Percentiles rank a stretch among this genome's conserved stretches.
Conservation (phyloP, 352 stramenopile genomes). For the Pythium periplocum region DNA sequence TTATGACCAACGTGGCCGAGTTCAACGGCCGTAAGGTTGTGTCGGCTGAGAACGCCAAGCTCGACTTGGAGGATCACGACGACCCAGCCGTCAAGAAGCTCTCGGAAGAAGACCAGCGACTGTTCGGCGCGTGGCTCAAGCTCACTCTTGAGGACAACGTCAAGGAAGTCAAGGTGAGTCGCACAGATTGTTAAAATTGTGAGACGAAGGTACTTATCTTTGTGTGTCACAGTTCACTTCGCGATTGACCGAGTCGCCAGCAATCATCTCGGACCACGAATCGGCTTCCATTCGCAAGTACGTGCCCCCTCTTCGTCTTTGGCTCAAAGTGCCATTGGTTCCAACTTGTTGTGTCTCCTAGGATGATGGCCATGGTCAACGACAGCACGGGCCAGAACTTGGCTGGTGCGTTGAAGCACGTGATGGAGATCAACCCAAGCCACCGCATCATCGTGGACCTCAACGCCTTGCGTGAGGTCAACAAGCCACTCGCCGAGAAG, state of each 20-base stretch:
- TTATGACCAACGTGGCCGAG: constrained; percentile 97
- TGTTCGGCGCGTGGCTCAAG: constrained; percentile 93
- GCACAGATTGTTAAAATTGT: not conserved
- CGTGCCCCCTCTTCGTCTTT: constrained; percentile 1
- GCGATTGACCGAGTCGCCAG: constrained; percentile 94
- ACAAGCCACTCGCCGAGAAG: constrained; percentile 83
- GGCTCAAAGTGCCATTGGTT: not conserved
- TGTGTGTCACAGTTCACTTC: constrained; percentile 51
- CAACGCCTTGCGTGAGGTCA: constrained; percentile 77
- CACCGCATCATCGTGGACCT: constrained; percentile 96
- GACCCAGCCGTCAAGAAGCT: constrained; percentile 56
- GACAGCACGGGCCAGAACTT: constrained; percentile 55
- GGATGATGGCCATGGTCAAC: constrained; percentile 99
- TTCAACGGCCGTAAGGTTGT: constrained; percentile 97
- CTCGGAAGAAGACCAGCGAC: constrained; percentile 78
- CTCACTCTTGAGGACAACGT: constrained; percentile 87
- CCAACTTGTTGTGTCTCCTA: constrained; percentile 17
- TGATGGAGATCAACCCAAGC: constrained; percentile 98
- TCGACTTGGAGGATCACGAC: constrained; percentile 83
- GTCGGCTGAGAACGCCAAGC: constrained; percentile 94
- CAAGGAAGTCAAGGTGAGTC: constrained; percentile 75
- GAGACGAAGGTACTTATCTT: constrained; percentile 3
- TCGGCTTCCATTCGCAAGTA: constrained; percentile 94
- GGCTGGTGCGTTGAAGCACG: constrained; percentile 85
- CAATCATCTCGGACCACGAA: constrained; percentile 99